Evolutionary conservation across 768 basidiomycete genomes (phyloP), one percentile per base, ranked within the genome.

Genomic region (Ephemerocybe angulata): DNA sequence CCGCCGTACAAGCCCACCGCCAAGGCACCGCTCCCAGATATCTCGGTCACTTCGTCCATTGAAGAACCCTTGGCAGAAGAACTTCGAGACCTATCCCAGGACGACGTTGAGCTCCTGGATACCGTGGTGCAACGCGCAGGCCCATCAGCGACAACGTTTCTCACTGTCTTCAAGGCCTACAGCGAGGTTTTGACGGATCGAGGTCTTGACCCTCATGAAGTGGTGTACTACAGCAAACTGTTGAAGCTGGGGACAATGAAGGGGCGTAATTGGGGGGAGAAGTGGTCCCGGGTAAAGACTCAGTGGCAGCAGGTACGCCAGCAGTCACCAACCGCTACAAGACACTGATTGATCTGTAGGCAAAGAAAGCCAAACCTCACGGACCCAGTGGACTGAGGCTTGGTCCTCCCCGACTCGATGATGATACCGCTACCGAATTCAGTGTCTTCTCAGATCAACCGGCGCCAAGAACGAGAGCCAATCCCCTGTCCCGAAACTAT

Each of bases 151-250:
- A 87, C 87, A 3, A 87, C 87, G 0, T 93, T 93, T 63, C 75
- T 90, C 35, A 80, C 82, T 4, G 81, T 92, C n/a, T 85, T 91
- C 76, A 90, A 88, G 64, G 87, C 90, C 0, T 93, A 94, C 69
- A 89, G 86, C 63, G 85, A 88, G 54, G 81, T 92, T 21, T 71
- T 93, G 22, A 78, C 80, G 55, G 86, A 88, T 60, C 79, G 85
- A 2, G 86, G 86, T 2, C 70, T 93, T n/a, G 88, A 92, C 58
- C 79, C 85, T 21, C 83, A 86, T 58, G 92, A 93, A 66, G 88
- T 89, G 10, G 74, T 86, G 3, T 90, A 87, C 64, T 95, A 93
- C 66, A 83, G 84, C 19, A 88, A 90, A 66, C 69, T 95, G 28
- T 71, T 95, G 56, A 92, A 93, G 67, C 74, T 95, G 3, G 89